Base-by-base conservation (phyloP, 2,329 filamentous ascomycete species). In the Hymenoscyphus repandus region DNA sequence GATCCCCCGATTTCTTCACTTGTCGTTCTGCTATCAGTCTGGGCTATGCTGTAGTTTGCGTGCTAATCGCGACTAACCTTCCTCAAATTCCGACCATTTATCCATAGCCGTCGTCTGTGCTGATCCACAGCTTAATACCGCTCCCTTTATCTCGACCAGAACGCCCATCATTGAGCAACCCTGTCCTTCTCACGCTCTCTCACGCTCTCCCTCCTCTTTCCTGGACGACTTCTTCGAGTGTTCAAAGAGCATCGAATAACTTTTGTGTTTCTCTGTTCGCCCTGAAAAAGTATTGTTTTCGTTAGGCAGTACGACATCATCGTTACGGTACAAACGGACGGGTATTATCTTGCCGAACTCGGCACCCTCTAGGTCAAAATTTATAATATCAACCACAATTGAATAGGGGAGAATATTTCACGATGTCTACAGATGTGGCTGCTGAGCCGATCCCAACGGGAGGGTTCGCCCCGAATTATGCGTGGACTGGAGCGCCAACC, bases 401-500 rank as follows among this genome's bases (percentile, higher is more conserved):
- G 41, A 49, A 38, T 30, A 40, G 36, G 33, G 30, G 20, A 22
- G n/a, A 37, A 27, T 15, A 34, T 33, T 44, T 47, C 31, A 51
- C 40, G 30, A 62, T 62, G 59, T 55, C 58, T 17, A 47, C 37
- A 39, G 34, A 27, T 7, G 22, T 27, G 22, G 4, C 22, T 27
- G 22, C 22, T 27, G 22, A 27, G 22, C 22, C 22, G 22, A 27
- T 27, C 4, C 22, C 22, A 27, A 27, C 22, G 7, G 22, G 22
- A 27, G 22, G 27, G 40, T 66, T 57, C 52, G 45, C 54, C 18
- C 62, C 62, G 17, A 64, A 58, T 56, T 83, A 85, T 67, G 69
- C 74, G 47, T 78, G 78, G 69, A 69, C 78, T 58, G 82, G 82
- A 49, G 67, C 80, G 41, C 82, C 82, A 36, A 64, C 75, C 58